A percentile compares a stretch with the other conserved stretches of the same genome.
These are phyloP conservation scores for Rosa hybrid DNA, from an alignment of 331 rosid genomes.

Conservation along the genomic window DNA sequence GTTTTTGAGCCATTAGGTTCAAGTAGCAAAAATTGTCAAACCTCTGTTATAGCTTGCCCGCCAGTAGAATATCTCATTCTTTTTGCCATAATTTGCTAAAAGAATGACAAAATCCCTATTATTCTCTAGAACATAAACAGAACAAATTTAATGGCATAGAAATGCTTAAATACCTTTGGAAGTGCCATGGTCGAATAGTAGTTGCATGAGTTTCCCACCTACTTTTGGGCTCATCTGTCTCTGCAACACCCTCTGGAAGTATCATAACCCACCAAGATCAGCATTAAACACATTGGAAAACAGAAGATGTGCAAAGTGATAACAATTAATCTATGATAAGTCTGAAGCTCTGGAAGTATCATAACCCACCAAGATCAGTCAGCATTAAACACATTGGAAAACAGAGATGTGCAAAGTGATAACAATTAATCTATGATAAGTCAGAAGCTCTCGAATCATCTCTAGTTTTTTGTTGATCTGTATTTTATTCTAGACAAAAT, in stretches of 20 bases:
- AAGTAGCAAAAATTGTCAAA: neutral
- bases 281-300: conserved; percentile 11
- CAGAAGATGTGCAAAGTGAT: conserved; percentile 2
- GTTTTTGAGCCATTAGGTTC: neutral
- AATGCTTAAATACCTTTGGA: conserved; percentile 53
- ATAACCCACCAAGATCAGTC: no score
- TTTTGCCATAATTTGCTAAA: neutral
- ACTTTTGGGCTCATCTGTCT: conserved; percentile 66
- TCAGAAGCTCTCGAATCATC: neutral
- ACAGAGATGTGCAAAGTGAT: neutral
- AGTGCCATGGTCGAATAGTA: conserved; percentile 46
- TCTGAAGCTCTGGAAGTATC: neutral
- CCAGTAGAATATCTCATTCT: conserved; percentile 4
- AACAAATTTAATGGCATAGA: neutral
- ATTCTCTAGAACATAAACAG: neutral
- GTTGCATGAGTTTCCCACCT: conserved; percentile 60
- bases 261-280: conserved; percentile 33
- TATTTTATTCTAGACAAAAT: conserved; percentile 5
- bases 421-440: neutral
- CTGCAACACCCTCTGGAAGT: conserved; percentile 64
- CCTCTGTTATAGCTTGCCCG: neutral
- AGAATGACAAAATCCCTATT: neutral
- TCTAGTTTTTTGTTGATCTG: neutral
- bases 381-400: no score
- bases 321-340: neutral